These are phyloP conservation scores for Rauvolfia tetraphylla DNA, from an alignment of 257 asterid genomes.

Conservation along the genomic window DNA sequence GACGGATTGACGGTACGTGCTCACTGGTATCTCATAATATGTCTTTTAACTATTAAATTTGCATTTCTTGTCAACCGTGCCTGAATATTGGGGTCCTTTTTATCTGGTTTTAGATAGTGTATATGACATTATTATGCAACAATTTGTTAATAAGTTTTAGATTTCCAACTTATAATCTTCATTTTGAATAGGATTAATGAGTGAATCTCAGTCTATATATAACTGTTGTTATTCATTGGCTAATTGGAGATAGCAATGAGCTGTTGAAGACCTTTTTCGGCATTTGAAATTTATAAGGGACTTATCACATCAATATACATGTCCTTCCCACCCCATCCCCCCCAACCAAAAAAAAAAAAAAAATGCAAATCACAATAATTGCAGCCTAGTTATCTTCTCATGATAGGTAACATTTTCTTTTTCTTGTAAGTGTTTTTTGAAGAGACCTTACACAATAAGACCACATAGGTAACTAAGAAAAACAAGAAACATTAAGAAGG, in stretches of 20 bases:
- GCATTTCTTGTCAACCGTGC: background rate
- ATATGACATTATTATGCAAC: background rate
- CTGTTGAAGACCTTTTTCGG: background rate
- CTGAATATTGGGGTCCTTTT: background rate
- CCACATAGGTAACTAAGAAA: background rate
- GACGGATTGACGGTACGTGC: conserved; percentile 84
- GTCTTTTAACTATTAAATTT: background rate
- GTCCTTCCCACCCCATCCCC: no score
- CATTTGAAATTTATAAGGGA: background rate
- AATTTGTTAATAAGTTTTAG: background rate
- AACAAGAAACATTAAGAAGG: background rate
- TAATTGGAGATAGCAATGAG: background rate
- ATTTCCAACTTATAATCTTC: background rate
- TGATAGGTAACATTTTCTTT: no score
- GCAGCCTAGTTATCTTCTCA: no score
- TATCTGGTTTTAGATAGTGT: background rate
- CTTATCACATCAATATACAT: background rate
- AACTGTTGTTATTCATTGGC: background rate
- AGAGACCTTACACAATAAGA: background rate
- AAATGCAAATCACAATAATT: no score
- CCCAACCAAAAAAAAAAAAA: no score
- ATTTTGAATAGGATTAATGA: background rate
- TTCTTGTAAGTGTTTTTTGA: no score
- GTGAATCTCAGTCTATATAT: background rate
- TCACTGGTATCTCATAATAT: background rate